phyloP scores from a whole-genome alignment of 2,329 filamentous ascomycete genomes.

The Monosporascus sp. region DNA sequence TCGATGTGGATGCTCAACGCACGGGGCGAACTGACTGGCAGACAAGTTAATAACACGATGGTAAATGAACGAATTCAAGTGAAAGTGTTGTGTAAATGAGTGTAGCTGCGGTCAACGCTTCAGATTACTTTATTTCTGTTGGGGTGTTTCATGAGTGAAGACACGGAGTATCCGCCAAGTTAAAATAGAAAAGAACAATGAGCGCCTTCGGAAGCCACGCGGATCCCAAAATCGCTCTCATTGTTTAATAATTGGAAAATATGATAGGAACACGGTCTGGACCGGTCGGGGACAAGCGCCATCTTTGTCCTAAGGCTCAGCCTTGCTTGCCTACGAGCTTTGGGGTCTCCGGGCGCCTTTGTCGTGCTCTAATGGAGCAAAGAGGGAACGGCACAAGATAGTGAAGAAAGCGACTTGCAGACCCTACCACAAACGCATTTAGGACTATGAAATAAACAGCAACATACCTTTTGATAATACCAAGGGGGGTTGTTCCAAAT shows the following conservation, averaged over 20 bases:
- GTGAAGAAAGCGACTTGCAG: not conserved
- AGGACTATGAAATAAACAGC: too few species aligned
- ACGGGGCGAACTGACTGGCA: not conserved
- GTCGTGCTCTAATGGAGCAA: not conserved
- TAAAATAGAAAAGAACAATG: not conserved
- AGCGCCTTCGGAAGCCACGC: not conserved
- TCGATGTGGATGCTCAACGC: constrained; percentile 4
- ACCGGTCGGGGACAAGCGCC: not conserved
- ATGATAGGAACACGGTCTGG: not conserved
- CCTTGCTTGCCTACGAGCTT: constrained; percentile 6
- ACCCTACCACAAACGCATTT: too few species aligned
- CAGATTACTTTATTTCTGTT: constrained; percentile 1
- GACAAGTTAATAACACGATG: not conserved
- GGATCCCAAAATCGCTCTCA: constrained; percentile 3
- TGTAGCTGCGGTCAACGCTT: constrained; percentile 1
- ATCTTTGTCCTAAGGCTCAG: constrained; percentile 6
- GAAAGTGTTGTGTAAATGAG: constrained; percentile 7
- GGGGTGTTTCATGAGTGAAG: constrained; percentile 1
- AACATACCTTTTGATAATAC: not conserved
- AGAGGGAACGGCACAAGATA: not conserved
- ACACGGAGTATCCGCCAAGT: not conserved
- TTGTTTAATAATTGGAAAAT: not conserved
- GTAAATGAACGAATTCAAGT: constrained; percentile 2
- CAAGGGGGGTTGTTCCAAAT: not conserved
- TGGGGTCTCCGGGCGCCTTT: not conserved